Evolutionary conservation across 768 basidiomycete genomes (phyloP).

Genomic region (Rhizopogon vesiculosus): DNA sequence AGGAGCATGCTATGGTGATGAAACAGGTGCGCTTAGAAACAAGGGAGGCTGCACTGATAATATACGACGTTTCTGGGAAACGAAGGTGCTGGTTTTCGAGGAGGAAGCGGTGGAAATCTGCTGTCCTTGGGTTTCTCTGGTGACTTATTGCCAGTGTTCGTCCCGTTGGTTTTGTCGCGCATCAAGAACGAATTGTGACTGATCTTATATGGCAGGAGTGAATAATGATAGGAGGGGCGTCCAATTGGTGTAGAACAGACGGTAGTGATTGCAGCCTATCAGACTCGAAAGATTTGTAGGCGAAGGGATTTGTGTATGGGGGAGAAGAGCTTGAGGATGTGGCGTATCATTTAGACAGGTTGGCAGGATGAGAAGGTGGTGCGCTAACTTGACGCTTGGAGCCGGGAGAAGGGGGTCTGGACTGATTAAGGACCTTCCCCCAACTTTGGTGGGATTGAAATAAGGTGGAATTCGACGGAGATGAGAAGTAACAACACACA

Average conservation of each 20-base stretch:
- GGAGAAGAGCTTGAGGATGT: slow-evolving; percentile 15
- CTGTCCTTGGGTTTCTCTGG: slow-evolving; percentile 12
- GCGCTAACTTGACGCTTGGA: slow-evolving; percentile 16
- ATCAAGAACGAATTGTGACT: slow-evolving; percentile 29
- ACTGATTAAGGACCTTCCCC: slow-evolving; percentile 3
- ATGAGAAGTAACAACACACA: slow-evolving; percentile 24
- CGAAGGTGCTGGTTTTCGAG: slow-evolving; percentile 30
- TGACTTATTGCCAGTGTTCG: background rate
- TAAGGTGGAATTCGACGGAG: background rate
- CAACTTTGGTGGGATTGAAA: slow-evolving; percentile 1
- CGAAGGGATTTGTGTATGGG: slow-evolving; percentile 26
- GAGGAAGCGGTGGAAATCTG: slow-evolving; percentile 26
- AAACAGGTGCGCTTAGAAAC: background rate
- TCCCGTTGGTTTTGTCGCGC: slow-evolving; percentile 13
- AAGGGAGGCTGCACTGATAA: slow-evolving; percentile 6
- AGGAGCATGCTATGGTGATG: slow-evolving; percentile 8
- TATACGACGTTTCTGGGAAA: slow-evolving; percentile 12
- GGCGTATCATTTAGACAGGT: slow-evolving; percentile 17
- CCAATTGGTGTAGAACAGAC: slow-evolving; percentile 3
- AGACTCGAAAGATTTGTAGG: slow-evolving; percentile 16
- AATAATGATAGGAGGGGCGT: slow-evolving; percentile 1
- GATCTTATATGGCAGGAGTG: slow-evolving; percentile 13
- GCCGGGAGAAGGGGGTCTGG: slow-evolving; percentile 12
- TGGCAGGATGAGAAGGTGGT: slow-evolving; percentile 24
- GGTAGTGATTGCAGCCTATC: background rate